Base-by-base conservation (phyloP, 2,329 filamentous ascomycete genomes). In the Diplodia seriata region DNA sequence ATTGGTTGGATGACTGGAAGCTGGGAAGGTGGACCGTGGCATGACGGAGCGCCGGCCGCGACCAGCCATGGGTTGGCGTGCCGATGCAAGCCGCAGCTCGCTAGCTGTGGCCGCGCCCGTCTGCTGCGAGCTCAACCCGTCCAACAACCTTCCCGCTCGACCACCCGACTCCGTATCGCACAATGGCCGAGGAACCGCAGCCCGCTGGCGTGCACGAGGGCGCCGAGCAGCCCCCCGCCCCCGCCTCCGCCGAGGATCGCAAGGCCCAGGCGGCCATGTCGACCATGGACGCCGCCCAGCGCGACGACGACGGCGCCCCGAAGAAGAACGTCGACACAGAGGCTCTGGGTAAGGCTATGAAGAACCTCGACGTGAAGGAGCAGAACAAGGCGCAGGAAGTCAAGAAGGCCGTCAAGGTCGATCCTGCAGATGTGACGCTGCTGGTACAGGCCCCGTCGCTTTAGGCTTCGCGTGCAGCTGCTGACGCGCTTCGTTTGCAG, bases 241-340 rank as follows among this genome's bases (percentile, higher is more conserved):
- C 82, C 20, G 80, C 81, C 6, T 75, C 78, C 49, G 90, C 90
- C 75, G 90, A 93, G 79, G 90, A 92, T 81, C 89, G 90, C 79
- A 92, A 92, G 79, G 90, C 90, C 55, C 90, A 90, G 50, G 89
- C 89, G 7, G 91, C 91, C 36, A 86, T 93, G 69, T 90, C 89
- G 57, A 86, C 85, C 70, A 88, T 94, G 72, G 90, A 92, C 76
- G 77, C 79, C 47, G 82, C 81, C 68, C 81, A 82, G 67, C 83
- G 84, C 57, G 83, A 85, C 36, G 81, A 84, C 54, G 73, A 74
- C 62, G 75, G 78, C 20, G 75, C 79, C 2, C 79, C 81, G 56
- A 84, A 85, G 74, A 85, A 86, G 70, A 83, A 89, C 70, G 86
- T 91, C 72, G 90, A 93, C 76, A 82, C 87, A 64, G 90, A 90